Percentiles rank a stretch among this genome's conserved stretches.
These are phyloP conservation scores for Aspergillus incahuasiensis DNA, from an alignment of 495 filamentous ascomycete genomes.

Conservation along the genomic window DNA sequence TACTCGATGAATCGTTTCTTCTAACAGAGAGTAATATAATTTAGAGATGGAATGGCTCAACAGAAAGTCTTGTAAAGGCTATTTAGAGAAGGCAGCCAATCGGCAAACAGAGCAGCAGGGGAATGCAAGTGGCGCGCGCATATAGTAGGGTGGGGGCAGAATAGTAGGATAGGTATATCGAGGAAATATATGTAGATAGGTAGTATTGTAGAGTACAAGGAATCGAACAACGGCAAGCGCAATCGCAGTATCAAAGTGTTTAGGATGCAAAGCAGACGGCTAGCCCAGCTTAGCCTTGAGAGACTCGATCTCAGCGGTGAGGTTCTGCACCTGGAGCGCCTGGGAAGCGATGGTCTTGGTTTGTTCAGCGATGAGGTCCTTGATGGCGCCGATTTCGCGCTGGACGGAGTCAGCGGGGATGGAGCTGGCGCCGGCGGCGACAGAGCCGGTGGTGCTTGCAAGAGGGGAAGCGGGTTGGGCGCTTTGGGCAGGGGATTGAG, in stretches of 20 bases:
- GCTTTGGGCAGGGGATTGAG: background rate
- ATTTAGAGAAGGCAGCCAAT: too few species aligned
- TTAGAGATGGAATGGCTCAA: too few species aligned
- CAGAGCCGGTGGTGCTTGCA: slow-evolving; percentile 20
- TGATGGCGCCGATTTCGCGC: slow-evolving; percentile 43
- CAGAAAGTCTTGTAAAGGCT: too few species aligned
- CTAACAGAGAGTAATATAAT: too few species aligned
- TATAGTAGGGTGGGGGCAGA: too few species aligned
- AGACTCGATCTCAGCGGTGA: slow-evolving; percentile 43
- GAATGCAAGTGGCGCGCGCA: too few species aligned
- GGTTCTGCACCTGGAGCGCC: slow-evolving; percentile 39
- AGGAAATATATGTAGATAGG: background rate
- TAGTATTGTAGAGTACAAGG: background rate
- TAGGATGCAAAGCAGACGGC: slow-evolving; percentile 3
- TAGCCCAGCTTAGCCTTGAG: slow-evolving; percentile 41
- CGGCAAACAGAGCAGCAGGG: too few species aligned
- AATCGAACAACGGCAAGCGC: background rate
- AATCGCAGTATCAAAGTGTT: background rate
- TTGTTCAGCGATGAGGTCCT: slow-evolving; percentile 41
- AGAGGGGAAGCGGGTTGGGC: slow-evolving; percentile 19
- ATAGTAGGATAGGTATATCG: background rate
- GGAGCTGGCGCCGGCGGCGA: slow-evolving; percentile 12
- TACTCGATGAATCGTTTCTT: too few species aligned
- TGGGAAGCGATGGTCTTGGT: slow-evolving; percentile 43
- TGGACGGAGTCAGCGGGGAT: slow-evolving; percentile 25